These are phyloP conservation scores for Blastobotrys americana DNA, from an alignment of 805 yeast species.

Conservation along the genomic window DNA sequence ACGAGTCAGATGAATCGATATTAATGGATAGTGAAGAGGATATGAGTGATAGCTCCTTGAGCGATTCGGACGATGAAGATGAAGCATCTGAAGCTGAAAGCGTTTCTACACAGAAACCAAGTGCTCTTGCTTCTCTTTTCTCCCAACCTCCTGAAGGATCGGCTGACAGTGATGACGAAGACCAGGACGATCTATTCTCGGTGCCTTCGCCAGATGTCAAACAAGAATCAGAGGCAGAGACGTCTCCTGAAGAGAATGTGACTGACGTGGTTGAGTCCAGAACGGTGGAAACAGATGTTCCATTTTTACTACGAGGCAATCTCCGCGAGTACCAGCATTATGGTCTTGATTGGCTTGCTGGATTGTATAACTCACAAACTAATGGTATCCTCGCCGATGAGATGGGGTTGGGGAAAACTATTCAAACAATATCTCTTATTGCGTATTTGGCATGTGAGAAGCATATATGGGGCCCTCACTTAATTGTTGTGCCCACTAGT, in stretches of 20 bases:
- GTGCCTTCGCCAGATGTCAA: slow-evolving; percentile 9
- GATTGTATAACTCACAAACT: slow-evolving; percentile 82
- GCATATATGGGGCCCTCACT: slow-evolving; percentile 95
- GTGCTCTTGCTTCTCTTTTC: slow-evolving; percentile 2
- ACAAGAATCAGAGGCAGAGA: slow-evolving; percentile 7
- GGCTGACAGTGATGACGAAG: slow-evolving; percentile 9
- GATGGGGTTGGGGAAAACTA: slow-evolving; percentile 96
- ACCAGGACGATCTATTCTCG: slow-evolving; percentile 8
- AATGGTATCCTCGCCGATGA: slow-evolving; percentile 98
- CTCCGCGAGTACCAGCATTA: slow-evolving; percentile 89
- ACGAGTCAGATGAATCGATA: slow-evolving; percentile 19
- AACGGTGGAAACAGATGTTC: slow-evolving; percentile 32
- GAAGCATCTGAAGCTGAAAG: slow-evolving; percentile 12
- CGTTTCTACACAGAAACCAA: slow-evolving; percentile 1
- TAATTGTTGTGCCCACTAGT: slow-evolving; percentile 94
- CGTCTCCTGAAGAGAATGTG: not conserved
- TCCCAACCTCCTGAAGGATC: too few relatives aligned
- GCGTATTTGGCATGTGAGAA: slow-evolving; percentile 89
- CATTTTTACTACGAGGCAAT: slow-evolving; percentile 66
- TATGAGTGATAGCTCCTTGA: slow-evolving; percentile 5
- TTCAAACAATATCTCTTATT: slow-evolving; percentile 84
- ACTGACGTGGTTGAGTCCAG: not conserved
- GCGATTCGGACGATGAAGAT: slow-evolving; percentile 15
- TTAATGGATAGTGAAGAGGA: slow-evolving; percentile 20
- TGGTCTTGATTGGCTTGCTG: slow-evolving; percentile 95